phyloP scores from a whole-genome alignment of 139 green algal species.

The Chlamydomonas eustigma region DNA sequence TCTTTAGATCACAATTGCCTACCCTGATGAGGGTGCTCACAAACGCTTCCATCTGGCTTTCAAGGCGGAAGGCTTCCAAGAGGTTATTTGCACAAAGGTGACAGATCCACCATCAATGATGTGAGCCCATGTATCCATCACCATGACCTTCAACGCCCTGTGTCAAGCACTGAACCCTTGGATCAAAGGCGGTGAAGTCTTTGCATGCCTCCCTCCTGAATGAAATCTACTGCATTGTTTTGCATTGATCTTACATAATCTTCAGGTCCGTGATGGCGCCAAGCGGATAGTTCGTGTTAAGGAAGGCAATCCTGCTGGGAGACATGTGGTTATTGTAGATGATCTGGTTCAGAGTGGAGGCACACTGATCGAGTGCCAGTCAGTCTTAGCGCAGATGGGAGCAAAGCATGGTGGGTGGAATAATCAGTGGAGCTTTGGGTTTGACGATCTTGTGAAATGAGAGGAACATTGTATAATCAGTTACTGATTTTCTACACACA shows the following conservation, averaged over 20 bases:
- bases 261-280: constrained; percentile 90
- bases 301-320: constrained; percentile 79
- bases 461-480: background rate
- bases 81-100: constrained; percentile 7
- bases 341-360: constrained; percentile 95
- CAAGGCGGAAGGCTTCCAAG: constrained; percentile 6
- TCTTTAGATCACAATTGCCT: constrained; percentile 84
- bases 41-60: constrained; percentile 11
- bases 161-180: background rate
- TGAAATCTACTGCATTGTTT: background rate
- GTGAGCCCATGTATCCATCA: background rate
- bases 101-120: background rate
- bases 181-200: background rate
- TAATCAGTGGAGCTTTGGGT: background rate
- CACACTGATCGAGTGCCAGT: constrained; percentile 94
- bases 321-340: constrained; percentile 99
- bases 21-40: constrained; percentile 95
- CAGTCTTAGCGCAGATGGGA: constrained; percentile 68
- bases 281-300: constrained; percentile 95
- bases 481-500: background rate
- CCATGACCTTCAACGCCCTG: background rate
- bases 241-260: background rate
- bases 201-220: background rate
- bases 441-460: background rate
- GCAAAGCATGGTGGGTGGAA: constrained; percentile 53